Evolutionary conservation across 164 flowering plant species (phyloP).

Genomic region (Protea cynaroides): DNA sequence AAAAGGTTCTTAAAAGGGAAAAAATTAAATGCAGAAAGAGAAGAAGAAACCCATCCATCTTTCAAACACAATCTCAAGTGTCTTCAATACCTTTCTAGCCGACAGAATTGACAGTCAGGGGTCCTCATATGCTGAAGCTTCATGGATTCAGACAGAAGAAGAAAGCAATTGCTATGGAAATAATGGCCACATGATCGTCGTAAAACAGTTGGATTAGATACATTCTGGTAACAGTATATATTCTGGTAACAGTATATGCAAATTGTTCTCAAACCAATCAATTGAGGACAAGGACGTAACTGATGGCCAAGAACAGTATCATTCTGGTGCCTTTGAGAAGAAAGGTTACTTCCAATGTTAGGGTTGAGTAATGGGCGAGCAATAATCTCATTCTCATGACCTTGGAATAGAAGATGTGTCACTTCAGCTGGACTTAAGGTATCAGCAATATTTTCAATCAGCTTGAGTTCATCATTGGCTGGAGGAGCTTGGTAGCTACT

Average conservation of each 20-base stretch:
- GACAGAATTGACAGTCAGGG: background rate
- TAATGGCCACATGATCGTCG: background rate
- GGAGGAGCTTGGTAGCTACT: too few relatives aligned
- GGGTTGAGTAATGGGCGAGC: background rate
- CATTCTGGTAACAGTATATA: background rate
- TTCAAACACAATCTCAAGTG: too few relatives aligned
- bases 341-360: background rate
- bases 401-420: conserved; percentile 6
- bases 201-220: background rate
- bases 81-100: background rate
- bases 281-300: background rate
- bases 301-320: background rate
- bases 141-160: background rate
- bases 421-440: background rate
- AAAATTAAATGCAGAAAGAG: too few relatives aligned
- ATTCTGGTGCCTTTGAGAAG: background rate
- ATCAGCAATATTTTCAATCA: background rate
- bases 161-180: background rate
- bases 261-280: too few relatives aligned
- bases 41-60: too few relatives aligned
- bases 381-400: conserved; percentile 3
- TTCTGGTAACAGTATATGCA: background rate
- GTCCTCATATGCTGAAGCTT: background rate
- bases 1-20: too few relatives aligned
- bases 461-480: background rate